A percentile compares a stretch with the other conserved stretches of the same genome.
These are phyloP conservation scores for Epichloe gansuensis DNA, from an alignment of 2,329 filamentous ascomycete species.

Conservation along the genomic window DNA sequence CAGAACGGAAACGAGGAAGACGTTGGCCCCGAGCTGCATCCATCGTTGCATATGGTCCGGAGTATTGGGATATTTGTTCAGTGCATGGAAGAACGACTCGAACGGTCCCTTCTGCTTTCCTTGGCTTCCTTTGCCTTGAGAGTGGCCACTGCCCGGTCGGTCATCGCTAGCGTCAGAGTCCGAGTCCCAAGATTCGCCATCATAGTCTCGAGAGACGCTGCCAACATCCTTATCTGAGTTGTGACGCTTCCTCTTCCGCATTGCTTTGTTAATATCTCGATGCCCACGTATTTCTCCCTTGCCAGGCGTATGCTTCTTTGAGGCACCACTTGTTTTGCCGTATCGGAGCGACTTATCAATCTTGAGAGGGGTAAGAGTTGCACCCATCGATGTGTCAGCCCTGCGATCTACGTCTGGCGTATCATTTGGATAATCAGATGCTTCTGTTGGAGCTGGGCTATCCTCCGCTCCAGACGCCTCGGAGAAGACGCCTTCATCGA, in stretches of 20 bases:
- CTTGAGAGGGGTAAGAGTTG: slow-evolving; percentile 33
- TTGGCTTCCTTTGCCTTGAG: slow-evolving; percentile 14
- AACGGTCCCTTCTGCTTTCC: slow-evolving; percentile 15
- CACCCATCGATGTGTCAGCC: slow-evolving; percentile 28
- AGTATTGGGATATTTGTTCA: slow-evolving; percentile 45
- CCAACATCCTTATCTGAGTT: slow-evolving; percentile 39
- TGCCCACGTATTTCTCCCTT: slow-evolving; percentile 50
- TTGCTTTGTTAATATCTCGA: slow-evolving; percentile 22
- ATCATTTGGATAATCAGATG: slow-evolving; percentile 38
- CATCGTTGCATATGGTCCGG: slow-evolving; percentile 47
- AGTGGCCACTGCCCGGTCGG: slow-evolving; percentile 11
- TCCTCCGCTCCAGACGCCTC: slow-evolving; percentile 46
- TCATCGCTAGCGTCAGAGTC: slow-evolving; percentile 31
- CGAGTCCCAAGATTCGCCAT: slow-evolving; percentile 33
- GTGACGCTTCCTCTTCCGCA: slow-evolving; percentile 42
- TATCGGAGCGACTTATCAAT: slow-evolving; percentile 34
- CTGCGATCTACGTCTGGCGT: slow-evolving; percentile 38
- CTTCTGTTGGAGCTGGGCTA: slow-evolving; percentile 46
- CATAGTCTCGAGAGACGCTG: slow-evolving; percentile 29
- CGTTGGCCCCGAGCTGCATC: slow-evolving; percentile 50
- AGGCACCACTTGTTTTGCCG: slow-evolving; percentile 24
- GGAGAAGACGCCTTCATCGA: slow-evolving; percentile 39
- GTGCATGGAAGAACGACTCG: slow-evolving; percentile 35
- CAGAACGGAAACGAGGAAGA: slow-evolving; percentile 41
- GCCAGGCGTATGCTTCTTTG: slow-evolving; percentile 36